A percentile compares a stretch with the other conserved stretches of the same genome.
Evolutionary conservation across 345 rosid genomes (phyloP).

Genomic region (Pistacia atlantica): DNA sequence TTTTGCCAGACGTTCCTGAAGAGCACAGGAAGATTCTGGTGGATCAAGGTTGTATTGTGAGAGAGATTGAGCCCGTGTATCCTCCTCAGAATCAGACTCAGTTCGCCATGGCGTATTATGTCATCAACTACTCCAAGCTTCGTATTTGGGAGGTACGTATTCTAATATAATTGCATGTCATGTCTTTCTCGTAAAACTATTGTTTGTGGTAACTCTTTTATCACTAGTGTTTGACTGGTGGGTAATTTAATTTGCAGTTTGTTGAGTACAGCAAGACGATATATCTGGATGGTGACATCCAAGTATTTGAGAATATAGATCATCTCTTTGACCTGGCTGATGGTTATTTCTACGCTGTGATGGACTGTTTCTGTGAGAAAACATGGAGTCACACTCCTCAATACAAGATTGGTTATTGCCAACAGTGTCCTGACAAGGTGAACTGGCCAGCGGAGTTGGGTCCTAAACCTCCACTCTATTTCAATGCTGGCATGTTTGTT

Average conservation of each 20-base stretch:
- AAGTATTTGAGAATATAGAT: slow-evolving; percentile 73
- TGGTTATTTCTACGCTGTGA: slow-evolving; percentile 65
- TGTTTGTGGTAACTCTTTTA: too few species aligned
- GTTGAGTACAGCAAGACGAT: slow-evolving; percentile 68
- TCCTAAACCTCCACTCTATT: slow-evolving; percentile 62
- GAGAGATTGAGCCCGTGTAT: slow-evolving; percentile 56
- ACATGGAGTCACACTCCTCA: slow-evolving; percentile 71
- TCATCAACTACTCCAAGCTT: slow-evolving; percentile 78
- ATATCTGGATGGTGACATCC: slow-evolving; percentile 76
- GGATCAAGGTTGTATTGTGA: slow-evolving; percentile 57
- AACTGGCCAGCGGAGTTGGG: slow-evolving; percentile 58
- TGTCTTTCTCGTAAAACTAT: background rate
- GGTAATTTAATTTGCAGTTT: slow-evolving; percentile 41
- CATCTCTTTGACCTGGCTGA: slow-evolving; percentile 64
- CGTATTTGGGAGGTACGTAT: slow-evolving; percentile 72
- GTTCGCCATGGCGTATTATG: slow-evolving; percentile 78
- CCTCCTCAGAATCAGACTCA: slow-evolving; percentile 74
- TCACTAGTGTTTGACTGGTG: too few species aligned
- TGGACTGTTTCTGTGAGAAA: slow-evolving; percentile 82
- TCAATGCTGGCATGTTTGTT: slow-evolving; percentile 82
- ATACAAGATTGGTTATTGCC: slow-evolving; percentile 70
- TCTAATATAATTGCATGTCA: background rate
- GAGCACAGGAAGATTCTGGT: slow-evolving; percentile 57
- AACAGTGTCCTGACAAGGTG: slow-evolving; percentile 68
- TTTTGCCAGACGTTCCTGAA: slow-evolving; percentile 64